phyloP scores from a whole-genome alignment of 2,329 filamentous ascomycete genomes.

The Aspergillus tubingensis region DNA sequence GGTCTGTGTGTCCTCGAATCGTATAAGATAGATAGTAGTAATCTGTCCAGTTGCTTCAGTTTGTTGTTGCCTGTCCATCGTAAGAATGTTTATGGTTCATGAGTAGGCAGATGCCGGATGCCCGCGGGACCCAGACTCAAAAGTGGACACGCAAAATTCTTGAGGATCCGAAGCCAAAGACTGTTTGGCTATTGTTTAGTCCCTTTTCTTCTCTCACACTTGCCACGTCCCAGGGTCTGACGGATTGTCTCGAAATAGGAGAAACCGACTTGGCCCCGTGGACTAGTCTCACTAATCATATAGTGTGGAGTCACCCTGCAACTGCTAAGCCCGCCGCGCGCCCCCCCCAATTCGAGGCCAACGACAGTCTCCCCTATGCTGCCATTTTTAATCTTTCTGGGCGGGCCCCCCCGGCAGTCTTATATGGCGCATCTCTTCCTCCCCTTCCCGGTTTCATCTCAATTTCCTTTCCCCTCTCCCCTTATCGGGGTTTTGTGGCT shows the following conservation, averaged over 20 bases:
- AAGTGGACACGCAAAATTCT: no score
- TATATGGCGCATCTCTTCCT: background rate
- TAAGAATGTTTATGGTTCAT: no score
- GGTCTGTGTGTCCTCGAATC: no score
- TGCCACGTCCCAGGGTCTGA: background rate
- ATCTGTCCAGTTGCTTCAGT: no score
- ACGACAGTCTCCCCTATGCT: background rate
- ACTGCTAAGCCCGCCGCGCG: background rate
- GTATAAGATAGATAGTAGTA: no score
- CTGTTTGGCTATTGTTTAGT: no score
- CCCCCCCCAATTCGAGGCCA: no score
- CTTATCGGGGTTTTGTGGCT: background rate
- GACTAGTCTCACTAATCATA: conserved; percentile 1
- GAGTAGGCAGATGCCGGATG: no score
- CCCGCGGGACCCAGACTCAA: no score
- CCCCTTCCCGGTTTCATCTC: conserved; percentile 6
- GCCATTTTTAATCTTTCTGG: background rate
- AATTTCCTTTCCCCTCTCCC: background rate
- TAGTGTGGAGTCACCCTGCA: background rate
- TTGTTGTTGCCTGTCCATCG: no score
- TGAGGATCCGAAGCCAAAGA: no score
- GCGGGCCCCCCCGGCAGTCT: background rate
- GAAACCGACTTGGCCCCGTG: background rate
- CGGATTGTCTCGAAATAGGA: background rate
- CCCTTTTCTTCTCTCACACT: no score